A percentile compares a stretch with the other conserved stretches of the same genome.
phyloP scores from a whole-genome alignment of 345 rosid genomes.

The Eucalyptus regnans region DNA sequence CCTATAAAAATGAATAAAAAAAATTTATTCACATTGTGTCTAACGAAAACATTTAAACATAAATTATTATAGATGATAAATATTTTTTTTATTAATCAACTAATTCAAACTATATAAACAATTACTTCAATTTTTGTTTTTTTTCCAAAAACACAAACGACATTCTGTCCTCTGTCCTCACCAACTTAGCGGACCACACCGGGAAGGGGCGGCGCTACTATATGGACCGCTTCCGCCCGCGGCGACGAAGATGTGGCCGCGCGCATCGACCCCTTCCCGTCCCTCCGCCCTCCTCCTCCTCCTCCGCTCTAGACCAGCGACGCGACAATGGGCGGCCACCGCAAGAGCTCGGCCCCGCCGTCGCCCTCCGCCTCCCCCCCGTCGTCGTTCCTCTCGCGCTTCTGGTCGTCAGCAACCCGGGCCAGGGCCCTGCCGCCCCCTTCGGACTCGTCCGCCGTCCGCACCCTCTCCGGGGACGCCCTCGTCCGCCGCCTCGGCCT shows the following conservation, averaged over 20 bases:
- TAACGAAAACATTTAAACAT: fast-evolving
- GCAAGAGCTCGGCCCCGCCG: background rate
- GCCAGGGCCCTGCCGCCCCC: conserved; percentile 23
- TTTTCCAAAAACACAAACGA: background rate
- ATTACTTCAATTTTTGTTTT: background rate
- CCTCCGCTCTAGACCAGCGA: background rate
- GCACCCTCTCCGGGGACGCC: conserved; percentile 22
- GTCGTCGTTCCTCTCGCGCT: conserved; percentile 41
- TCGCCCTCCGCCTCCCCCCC: conserved; percentile 11
- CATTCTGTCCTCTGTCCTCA: background rate
- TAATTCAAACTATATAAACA: background rate
- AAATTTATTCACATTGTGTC: background rate
- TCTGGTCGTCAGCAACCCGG: conserved; percentile 66
- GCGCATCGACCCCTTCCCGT: background rate
- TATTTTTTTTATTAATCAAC: background rate
- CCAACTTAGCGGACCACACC: background rate
- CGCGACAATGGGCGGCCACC: background rate
- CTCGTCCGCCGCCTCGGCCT: conserved; percentile 80
- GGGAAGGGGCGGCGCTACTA: background rate
- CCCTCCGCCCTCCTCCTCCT: background rate
- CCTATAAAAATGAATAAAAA: fast-evolving
- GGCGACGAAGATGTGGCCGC: background rate
- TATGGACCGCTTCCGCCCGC: background rate
- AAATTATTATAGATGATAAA: fast-evolving
- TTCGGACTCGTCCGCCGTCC: conserved; percentile 8